Conservation (phyloP, 768 basidiomycete species). For the Termitomyces sp. region DNA sequence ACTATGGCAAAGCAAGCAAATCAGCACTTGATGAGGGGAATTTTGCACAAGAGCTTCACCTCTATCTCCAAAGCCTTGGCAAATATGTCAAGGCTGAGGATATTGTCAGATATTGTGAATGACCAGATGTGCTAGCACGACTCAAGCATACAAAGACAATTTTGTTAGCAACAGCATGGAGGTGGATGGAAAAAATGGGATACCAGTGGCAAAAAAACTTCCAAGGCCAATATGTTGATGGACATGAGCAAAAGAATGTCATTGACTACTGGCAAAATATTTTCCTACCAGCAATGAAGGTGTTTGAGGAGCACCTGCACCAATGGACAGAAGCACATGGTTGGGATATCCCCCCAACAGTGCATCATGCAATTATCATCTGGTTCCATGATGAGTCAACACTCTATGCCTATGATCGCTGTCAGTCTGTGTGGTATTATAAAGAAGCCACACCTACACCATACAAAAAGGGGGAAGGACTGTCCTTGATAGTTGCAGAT, state of each 20-base stretch:
- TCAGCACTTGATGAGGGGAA: conserved; percentile 9
- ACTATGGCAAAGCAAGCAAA: background rate
- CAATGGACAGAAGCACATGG: conserved; percentile 13
- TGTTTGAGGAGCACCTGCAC: background rate
- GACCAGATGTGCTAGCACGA: too few relatives aligned
- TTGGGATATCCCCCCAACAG: background rate
- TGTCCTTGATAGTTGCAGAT: conserved; percentile 23
- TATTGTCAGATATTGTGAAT: too few relatives aligned
- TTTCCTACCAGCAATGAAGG: conserved; percentile 15
- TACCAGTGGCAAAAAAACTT: conserved; percentile 15
- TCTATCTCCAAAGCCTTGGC: conserved; percentile 16
- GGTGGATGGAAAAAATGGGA: conserved; percentile 19
- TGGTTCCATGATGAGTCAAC: conserved; percentile 15
- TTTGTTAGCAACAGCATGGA: conserved; percentile 16
- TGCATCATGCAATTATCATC: conserved; percentile 1
- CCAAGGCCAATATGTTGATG: conserved; percentile 23
- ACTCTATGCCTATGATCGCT: conserved; percentile 28
- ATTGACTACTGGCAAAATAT: conserved; percentile 20
- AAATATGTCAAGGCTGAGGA: conserved; percentile 19
- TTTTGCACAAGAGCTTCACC: conserved; percentile 9
- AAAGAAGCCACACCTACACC: conserved; percentile 15
- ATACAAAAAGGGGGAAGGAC: conserved; percentile 25
- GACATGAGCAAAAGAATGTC: conserved; percentile 25
- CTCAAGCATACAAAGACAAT: conserved; percentile 8
- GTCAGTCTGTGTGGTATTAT: conserved; percentile 18